Evolutionary conservation across 768 basidiomycete genomes (phyloP), one percentile per base, ranked within the genome.

Genomic region (Symmetrospora coprosmae): DNA sequence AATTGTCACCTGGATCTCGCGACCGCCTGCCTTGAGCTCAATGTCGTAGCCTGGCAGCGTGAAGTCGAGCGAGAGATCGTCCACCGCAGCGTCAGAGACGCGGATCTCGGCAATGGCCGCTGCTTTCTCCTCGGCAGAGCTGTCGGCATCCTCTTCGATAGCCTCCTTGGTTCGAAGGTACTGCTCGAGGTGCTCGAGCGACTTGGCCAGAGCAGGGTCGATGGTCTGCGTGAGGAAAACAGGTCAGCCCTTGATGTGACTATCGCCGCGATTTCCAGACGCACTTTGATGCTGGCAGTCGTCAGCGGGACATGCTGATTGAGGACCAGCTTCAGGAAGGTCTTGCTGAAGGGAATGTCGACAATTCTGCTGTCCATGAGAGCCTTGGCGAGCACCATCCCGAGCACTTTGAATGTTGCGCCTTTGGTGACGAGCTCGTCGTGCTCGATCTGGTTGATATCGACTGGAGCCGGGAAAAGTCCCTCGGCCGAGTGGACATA

Each of bases 361-460:
- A 97, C 92, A 70, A 97, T 96, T 19, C 94, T 81, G 9, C 91
- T 94, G 73, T 99, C 94, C 41, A 97, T 76, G 79, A 97, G 82
- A 2, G 92, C 90, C 74, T 96, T 92, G 8, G 90, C 94, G 25
- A 94, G 83, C 73, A 97, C 96, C 72, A 92, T 87, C 2, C 94
- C 94, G 46, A 97, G 82, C 21, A 91, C 83, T 39, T 84, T 81
- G 72, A 91, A 83, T 51, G 92, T 80, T 67, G 88, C 85, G 4
- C 84, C 84, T 25, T 82, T 79, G 76, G 89, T 88, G 69, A 86
- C 88, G 68, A 65, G 61, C 13, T 39, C 64, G 14, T 64, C 67
- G 5, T 50, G 51, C 2, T 58, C 31, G 23, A 60, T 16, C 30
- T 72, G 71, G 6, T 59, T 62, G 5, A 61, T 27, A 2, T 50